Percentiles rank a stretch among this genome's conserved stretches.
Evolutionary conservation across 148 eudicot genomes (phyloP).

Genomic region (Oxyria digyna): DNA sequence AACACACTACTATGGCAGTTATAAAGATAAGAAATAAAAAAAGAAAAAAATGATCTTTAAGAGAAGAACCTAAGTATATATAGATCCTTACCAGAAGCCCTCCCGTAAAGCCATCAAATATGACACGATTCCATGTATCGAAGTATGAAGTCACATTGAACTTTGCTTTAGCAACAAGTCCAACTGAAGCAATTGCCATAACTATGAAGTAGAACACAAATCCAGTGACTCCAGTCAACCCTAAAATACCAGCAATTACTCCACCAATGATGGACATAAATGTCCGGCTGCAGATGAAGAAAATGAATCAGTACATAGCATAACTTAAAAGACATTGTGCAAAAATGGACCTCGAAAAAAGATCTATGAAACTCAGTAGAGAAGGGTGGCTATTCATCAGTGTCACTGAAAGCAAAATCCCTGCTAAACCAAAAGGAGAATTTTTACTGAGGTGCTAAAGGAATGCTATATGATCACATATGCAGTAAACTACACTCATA

Average conservation of each 20-base stretch:
- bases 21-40: not conserved
- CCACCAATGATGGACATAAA: constrained; percentile 89
- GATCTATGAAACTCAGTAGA: not conserved
- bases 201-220: constrained; percentile 69
- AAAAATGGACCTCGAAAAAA: not conserved
- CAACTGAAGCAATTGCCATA: constrained; percentile 82
- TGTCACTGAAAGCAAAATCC: not conserved
- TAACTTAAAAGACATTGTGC: not conserved
- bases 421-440: not conserved
- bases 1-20: not conserved
- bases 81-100: constrained; percentile 73
- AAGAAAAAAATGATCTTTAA: not conserved
- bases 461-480: not conserved
- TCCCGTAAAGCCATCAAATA: constrained; percentile 81
- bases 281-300: constrained; percentile 63
- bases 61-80: not conserved
- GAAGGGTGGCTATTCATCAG: not conserved
- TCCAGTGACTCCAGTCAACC: constrained; percentile 77
- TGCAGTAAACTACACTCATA: not conserved
- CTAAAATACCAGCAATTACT: constrained; percentile 70
- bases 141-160: constrained; percentile 78
- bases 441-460: not conserved
- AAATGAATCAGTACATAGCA: not conserved
- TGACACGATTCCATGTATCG: constrained; percentile 72
- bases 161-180: constrained; percentile 75